These are phyloP conservation scores for Skeletonema menzelii DNA, from an alignment of 108 stramenopile genomes.

Conservation along the genomic window DNA sequence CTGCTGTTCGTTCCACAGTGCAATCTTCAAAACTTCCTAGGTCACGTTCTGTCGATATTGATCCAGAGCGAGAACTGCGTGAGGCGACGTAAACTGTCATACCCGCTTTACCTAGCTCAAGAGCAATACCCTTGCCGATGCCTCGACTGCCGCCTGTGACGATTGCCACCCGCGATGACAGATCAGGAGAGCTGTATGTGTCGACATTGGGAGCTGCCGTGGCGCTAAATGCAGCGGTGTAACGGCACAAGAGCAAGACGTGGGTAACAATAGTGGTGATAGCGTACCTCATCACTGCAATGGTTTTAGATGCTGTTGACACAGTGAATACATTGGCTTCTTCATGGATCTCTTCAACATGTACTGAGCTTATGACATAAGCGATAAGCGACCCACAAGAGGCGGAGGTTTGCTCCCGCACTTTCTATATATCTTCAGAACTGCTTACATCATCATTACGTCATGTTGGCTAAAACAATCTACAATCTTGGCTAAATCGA, in stretches of 20 bases:
- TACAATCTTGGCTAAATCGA: background rate
- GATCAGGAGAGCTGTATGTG: slow-evolving; percentile 1
- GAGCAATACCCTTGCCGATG: slow-evolving; percentile 82
- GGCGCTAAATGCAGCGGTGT: background rate
- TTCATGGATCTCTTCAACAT: too few species aligned
- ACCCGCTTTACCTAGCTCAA: slow-evolving; percentile 68
- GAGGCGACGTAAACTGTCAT: slow-evolving; percentile 62
- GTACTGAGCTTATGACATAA: too few species aligned
- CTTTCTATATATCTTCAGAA: too few species aligned
- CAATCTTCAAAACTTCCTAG: slow-evolving; percentile 21
- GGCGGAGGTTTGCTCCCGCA: too few species aligned
- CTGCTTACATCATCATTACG: too few species aligned
- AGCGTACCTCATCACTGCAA: too few species aligned
- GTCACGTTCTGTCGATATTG: slow-evolving; percentile 16
- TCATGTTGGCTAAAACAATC: too few species aligned
- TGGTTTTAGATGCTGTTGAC: background rate
- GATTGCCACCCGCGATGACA: slow-evolving; percentile 45
- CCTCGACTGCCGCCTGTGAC: slow-evolving; percentile 74
- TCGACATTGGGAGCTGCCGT: background rate
- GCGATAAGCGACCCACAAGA: too few species aligned
- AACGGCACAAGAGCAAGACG: background rate
- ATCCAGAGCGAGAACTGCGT: slow-evolving; percentile 18
- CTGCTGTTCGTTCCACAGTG: slow-evolving; percentile 66
- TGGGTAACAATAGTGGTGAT: background rate
- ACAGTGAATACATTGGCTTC: background rate